Evolutionary conservation across 139 green algal genomes (phyloP), one percentile per base, ranked within the genome.

Genomic region (Micromonas commoda): DNA sequence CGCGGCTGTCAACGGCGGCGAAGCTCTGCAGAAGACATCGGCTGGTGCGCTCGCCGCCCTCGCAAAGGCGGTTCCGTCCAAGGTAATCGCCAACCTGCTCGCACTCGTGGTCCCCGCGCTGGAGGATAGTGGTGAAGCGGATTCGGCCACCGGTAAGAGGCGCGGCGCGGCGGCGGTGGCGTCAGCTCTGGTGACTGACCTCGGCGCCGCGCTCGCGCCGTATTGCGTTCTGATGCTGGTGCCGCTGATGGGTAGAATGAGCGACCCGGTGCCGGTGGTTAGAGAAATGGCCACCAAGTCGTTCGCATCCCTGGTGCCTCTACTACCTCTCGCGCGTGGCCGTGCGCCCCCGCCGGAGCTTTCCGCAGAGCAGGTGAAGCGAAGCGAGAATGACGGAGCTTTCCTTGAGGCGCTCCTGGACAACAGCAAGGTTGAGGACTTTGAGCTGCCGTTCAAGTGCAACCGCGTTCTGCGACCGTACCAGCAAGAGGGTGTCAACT

Each of bases 401-500:
- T 96, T 97, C 80, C 81, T 98, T 82, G 76, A 87, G 77, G 90
- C 96, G 90, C 87, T 98, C 60, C 84, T 97, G 57, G 93, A 98
- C 85, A 93, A 90, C 82, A 81, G 80, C 32, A 73, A 87, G 57
- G 81, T 85, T 61, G 88, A 88, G 6, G 90, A 94, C 71, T 93
- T 89, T 80, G 31, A 70, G 29, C 79, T 94, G 75, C 92, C 90
- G 4, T 74, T 91, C 21, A 61, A 74, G 29, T 70, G 97, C 83
- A 74, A 79, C 3, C 60, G 74, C 0, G 73, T 68, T 0, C 69
- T 81, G 68, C 88, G 93, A 21, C 83, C 82, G 19, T 98, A 98
- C 83, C 94, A 98, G 85, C 89, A 91, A 78, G 93, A 97, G 80
- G 95, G 95, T 78, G 89, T 99, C 67, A 94, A 91, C 87, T 99